Evolutionary conservation across 2,329 filamentous ascomycete genomes (phyloP), one percentile per base, ranked within the genome.

Genomic region (Aurifilum marmelostoma): DNA sequence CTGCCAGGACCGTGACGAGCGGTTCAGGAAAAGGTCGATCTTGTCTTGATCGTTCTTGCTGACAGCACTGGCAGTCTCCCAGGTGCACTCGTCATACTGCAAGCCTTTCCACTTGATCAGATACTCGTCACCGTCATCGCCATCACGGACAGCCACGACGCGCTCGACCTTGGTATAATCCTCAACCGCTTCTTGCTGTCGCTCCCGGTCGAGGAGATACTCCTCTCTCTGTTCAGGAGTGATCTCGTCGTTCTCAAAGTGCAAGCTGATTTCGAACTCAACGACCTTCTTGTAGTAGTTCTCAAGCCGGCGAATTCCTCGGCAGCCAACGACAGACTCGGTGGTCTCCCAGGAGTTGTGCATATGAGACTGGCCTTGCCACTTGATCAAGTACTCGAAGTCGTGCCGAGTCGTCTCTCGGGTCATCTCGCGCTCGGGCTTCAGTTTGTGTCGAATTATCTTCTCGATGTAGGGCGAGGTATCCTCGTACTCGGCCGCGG

Each of bases 31-130:
- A 75, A 93, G 91, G 77, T 98, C 95, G 75, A 99, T 95, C 81
- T 97, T 93, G 75, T 89, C 88, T 79, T 97, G 94, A 62, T 94
- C 93, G 66, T 93, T 88, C 41, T 89, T 83, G 76, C 89, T 92
- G 74, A 98, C 88, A 43, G 95, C 85, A 7, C 88, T 85, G 52
- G 90, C 92, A 54, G 84, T 81, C 78, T 99, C 96, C 97, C 97
- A 99, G 1, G 97, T 99, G 80, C 92, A 97, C 72, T 91, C 90
- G 75, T 98, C 94, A 77, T 99, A 99, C 65, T 91, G 92, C 65
- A 98, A 87, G 14, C 93, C 92, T 80, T 96, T 97, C 94, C 96
- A 99, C 82, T 99, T 99, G 80, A 98, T 91, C 73, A 90, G 93
- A 79, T 99, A 99, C 78, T 98, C 93, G 0, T 88, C 88, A 63